These are phyloP conservation scores for Yamadazyma olivae DNA, from an alignment of 805 yeast species.

Conservation along the genomic window DNA sequence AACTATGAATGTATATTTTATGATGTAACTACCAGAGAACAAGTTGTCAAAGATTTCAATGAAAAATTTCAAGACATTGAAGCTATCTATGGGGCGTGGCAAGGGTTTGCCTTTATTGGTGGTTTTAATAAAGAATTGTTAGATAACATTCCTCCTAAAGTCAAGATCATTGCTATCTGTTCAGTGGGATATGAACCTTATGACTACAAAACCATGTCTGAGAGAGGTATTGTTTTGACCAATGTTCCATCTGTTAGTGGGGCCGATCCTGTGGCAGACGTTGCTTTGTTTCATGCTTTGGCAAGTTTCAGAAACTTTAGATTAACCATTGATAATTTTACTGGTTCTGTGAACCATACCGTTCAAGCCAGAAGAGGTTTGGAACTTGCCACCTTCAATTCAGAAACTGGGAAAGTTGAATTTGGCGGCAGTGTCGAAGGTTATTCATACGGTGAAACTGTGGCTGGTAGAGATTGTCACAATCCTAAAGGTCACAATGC, in stretches of 20 bases:
- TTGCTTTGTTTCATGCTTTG: slow-evolving; percentile 57
- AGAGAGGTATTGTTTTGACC: slow-evolving; percentile 49
- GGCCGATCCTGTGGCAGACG: slow-evolving; percentile 70
- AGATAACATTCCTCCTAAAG: slow-evolving; percentile 39
- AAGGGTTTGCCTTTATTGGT: slow-evolving; percentile 50
- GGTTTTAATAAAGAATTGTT: slow-evolving; percentile 47
- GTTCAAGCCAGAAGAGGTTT: slow-evolving; percentile 40
- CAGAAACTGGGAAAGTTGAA: slow-evolving; percentile 22
- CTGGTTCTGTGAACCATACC: slow-evolving; percentile 44
- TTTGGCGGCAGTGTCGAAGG: slow-evolving; percentile 10
- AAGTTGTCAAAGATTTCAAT: slow-evolving; percentile 39
- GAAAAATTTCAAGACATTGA: slow-evolving; percentile 38
- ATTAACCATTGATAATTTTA: slow-evolving; percentile 25
- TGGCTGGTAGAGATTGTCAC: slow-evolving; percentile 43
- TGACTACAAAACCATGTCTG: slow-evolving; percentile 40
- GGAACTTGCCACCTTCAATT: slow-evolving; percentile 33
- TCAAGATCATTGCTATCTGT: slow-evolving; percentile 50
- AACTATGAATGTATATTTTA: slow-evolving; percentile 40
- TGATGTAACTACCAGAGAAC: slow-evolving; percentile 38
- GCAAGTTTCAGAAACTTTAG: slow-evolving; percentile 50
- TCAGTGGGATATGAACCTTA: slow-evolving; percentile 58
- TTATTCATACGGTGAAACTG: slow-evolving; percentile 41
- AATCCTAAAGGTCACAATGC: slow-evolving; percentile 58
- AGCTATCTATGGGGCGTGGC: slow-evolving; percentile 61
- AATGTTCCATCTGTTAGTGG: slow-evolving; percentile 58